Evolutionary conservation across 208 protist genomes (phyloP), one percentile per base, ranked within the genome.

Genomic region (Leishmania amazonensis): DNA sequence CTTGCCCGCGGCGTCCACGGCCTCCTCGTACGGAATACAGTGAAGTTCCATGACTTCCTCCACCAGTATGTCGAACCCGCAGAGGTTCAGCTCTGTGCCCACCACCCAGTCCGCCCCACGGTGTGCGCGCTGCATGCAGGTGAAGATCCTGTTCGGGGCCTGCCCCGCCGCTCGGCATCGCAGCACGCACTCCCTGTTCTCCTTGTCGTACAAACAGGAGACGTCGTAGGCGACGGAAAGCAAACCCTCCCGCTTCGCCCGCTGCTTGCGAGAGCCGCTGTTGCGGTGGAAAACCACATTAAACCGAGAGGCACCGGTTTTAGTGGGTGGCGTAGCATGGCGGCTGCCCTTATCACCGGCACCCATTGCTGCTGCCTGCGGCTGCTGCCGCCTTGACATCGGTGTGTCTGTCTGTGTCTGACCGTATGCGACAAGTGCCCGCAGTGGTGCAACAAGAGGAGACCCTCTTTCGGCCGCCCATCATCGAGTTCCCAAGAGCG

Each of bases 41-140:
- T 97, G 94, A 17, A 97, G 88, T 58, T 88, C 84, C 80, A 93
- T 88, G 9, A 87, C 85, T 74, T 94, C 87, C 74, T 89, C 84
- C 51, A 97, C 88, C 67, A 92, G 85, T 28, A 95, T 86, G 31
- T 76, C 54, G 76, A 89, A 97, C 47, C 64, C 76, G 35, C 79
- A 83, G 1, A 97, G 6, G 31, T 31, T 62, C 51, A 95, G 65
- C 86, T 94, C 87, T 65, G 89, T 87, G 6, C 90, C 90, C 19
- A 67, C 49, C 24, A 65, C 38, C 92, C 94, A 97, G 51, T 73
- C 85, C 4, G 84, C 83, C 42, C 94, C 94, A 15, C 89, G 79
- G 0, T 81, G 85, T 8, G 94, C 94, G 15, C 40, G 57, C 60
- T 90, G 77, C 94, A 97, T 95, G 49, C 73, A 42, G 1, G 81